Conservation (phyloP, 352 stramenopile genomes). For the Phytophthora cryptogea region DNA sequence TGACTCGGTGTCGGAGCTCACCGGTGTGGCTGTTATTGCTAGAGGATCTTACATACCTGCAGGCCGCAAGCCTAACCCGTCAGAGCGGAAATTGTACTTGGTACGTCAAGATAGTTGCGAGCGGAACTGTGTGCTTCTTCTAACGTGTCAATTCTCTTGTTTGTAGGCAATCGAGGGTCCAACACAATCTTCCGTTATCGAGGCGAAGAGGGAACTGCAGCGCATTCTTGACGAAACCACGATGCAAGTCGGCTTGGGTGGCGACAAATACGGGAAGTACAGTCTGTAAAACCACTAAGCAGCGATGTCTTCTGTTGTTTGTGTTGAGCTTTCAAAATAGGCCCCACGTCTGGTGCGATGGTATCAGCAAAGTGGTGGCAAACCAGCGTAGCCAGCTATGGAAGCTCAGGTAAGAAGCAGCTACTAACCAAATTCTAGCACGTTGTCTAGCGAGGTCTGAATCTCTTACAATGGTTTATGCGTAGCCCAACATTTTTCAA, state of each 20-base stretch:
- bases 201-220: constrained; percentile 81
- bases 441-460: constrained; percentile 19
- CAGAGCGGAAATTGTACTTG: constrained; percentile 90
- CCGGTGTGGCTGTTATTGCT: constrained; percentile 87
- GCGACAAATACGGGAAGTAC: constrained; percentile 90
- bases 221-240: constrained; percentile 90
- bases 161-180: constrained; percentile 81
- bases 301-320: constrained; percentile 18
- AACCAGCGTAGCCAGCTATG: constrained; percentile 9
- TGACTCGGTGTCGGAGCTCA: constrained; percentile 88
- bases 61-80: constrained; percentile 82
- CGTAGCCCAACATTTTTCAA: constrained; percentile 21
- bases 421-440: constrained; percentile 7
- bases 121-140: neutral
- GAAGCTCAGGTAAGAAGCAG: constrained; percentile 3
- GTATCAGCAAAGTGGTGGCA: constrained; percentile 3
- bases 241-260: constrained; percentile 83
- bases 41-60: constrained; percentile 88
- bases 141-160: neutral
- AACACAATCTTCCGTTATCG: constrained; percentile 70
- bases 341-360: constrained; percentile 11
- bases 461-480: constrained; percentile 25
- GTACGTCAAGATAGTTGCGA: constrained; percentile 42
- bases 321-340: constrained; percentile 23
- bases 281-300: constrained; percentile 66